phyloP scores from a whole-genome alignment of 2,329 filamentous ascomycete genomes.

The Fusarium tricinctum region DNA sequence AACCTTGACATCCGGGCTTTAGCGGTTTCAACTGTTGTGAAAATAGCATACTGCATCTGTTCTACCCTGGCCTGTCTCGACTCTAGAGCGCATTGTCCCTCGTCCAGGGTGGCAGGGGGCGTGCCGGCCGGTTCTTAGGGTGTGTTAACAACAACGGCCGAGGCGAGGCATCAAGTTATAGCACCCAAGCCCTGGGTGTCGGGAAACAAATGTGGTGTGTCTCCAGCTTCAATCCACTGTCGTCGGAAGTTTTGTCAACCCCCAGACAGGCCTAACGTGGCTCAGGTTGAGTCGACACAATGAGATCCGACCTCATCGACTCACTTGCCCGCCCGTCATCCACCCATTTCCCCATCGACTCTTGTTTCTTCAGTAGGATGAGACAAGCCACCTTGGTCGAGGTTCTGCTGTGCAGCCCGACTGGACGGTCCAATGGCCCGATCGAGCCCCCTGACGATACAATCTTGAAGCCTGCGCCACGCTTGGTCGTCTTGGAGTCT shows the following conservation, averaged over 20 bases:
- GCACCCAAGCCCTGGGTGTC: constrained; percentile 27
- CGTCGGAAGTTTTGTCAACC: constrained; percentile 52
- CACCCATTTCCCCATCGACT: constrained; percentile 40
- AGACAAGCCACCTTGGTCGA: constrained; percentile 50
- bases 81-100: constrained; percentile 33
- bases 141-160: constrained; percentile 27
- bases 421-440: constrained; percentile 48
- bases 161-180: constrained; percentile 39
- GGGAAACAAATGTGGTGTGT: constrained; percentile 39
- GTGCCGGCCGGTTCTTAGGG: constrained; percentile 34
- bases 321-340: constrained; percentile 49
- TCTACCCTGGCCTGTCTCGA: constrained; percentile 32
- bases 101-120: constrained; percentile 32
- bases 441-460: constrained; percentile 50
- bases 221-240: constrained; percentile 41
- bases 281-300: constrained; percentile 49
- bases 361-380: constrained; percentile 50
- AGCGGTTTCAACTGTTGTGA: constrained; percentile 50
- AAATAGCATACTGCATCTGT: constrained; percentile 49
- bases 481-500: constrained; percentile 46
- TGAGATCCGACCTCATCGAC: constrained; percentile 46
- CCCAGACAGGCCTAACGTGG: constrained; percentile 51
- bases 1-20: constrained; percentile 41
- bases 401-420: constrained; percentile 48
- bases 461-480: constrained; percentile 49